Conservation (phyloP, 495 filamentous ascomycete genomes). For the Glonium stellatum region DNA sequence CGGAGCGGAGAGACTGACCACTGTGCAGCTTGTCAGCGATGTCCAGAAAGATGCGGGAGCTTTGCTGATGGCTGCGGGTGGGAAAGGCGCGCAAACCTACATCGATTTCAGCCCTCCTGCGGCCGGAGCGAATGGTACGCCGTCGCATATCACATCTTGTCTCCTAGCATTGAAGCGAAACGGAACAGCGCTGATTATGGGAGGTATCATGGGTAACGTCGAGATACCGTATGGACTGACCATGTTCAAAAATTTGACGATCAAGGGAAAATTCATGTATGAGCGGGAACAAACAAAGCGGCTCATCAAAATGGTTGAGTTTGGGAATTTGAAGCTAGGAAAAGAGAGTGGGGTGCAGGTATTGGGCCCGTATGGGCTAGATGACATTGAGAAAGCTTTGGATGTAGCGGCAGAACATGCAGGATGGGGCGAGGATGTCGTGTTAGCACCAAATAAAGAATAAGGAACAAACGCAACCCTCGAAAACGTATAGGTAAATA, state of each 20-base stretch:
- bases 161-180: conserved; percentile 2
- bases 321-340: conserved; percentile 14
- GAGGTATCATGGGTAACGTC: conserved; percentile 6
- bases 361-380: conserved; percentile 4
- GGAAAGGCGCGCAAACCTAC: conserved; percentile 13
- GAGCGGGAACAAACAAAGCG: conserved; percentile 18
- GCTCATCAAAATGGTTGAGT: conserved; percentile 14
- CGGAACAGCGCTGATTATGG: conserved; percentile 24
- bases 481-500: too few species aligned
- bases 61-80: conserved; percentile 6
- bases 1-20: conserved; percentile 10
- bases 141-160: conserved; percentile 4
- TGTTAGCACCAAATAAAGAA: conserved; percentile 9
- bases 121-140: neutral
- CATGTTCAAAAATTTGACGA: conserved; percentile 29
- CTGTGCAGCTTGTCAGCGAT: conserved; percentile 9
- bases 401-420: neutral
- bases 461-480: neutral
- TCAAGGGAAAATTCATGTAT: conserved; percentile 42
- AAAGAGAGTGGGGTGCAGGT: conserved; percentile 7
- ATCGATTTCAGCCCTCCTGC: conserved; percentile 13
- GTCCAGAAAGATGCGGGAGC: conserved; percentile 9
- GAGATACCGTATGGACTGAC: conserved; percentile 10
- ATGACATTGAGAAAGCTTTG: conserved; percentile 8
- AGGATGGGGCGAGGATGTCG: conserved; percentile 8